These are phyloP conservation scores for Phytophthora cactorum DNA, from an alignment of 352 stramenopile genomes.

Conservation along the genomic window DNA sequence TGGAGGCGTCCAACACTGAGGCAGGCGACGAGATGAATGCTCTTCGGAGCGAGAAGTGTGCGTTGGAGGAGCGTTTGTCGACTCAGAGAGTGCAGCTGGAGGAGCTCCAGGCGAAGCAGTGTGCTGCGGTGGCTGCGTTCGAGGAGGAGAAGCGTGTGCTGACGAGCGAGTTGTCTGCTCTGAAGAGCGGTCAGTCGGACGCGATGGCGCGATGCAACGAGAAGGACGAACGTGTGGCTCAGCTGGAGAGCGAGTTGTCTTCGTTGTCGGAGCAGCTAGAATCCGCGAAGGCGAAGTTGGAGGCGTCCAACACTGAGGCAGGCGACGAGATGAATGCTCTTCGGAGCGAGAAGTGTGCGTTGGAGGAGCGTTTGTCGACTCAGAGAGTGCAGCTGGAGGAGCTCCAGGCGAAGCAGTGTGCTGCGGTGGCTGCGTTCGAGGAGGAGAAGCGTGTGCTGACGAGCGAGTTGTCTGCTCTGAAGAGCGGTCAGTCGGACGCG, in stretches of 20 bases:
- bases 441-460: constrained; percentile 19
- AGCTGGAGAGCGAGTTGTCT: constrained; percentile 15
- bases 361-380: constrained; percentile 16
- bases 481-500: constrained; percentile 13
- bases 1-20: constrained; percentile 10
- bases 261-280: constrained; percentile 4
- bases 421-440: constrained; percentile 12
- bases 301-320: constrained; percentile 6
- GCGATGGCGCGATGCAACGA: no score
- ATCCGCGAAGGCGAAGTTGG: constrained; percentile 7
- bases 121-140: constrained; percentile 10
- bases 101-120: constrained; percentile 7
- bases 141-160: constrained; percentile 22
- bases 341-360: constrained; percentile 7
- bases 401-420: constrained; percentile 7
- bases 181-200: constrained; percentile 15
- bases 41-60: constrained; percentile 11
- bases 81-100: constrained; percentile 5
- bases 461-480: constrained; percentile 8
- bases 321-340: constrained; percentile 14
- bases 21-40: constrained; percentile 11
- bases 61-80: constrained; percentile 16
- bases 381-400: constrained; percentile 8
- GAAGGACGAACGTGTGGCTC: no score
- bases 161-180: constrained; percentile 4